Percentiles rank a stretch among this genome's conserved stretches.
Evolutionary conservation across 257 asterid species (phyloP).

Genomic region (Solanum arcanum): DNA sequence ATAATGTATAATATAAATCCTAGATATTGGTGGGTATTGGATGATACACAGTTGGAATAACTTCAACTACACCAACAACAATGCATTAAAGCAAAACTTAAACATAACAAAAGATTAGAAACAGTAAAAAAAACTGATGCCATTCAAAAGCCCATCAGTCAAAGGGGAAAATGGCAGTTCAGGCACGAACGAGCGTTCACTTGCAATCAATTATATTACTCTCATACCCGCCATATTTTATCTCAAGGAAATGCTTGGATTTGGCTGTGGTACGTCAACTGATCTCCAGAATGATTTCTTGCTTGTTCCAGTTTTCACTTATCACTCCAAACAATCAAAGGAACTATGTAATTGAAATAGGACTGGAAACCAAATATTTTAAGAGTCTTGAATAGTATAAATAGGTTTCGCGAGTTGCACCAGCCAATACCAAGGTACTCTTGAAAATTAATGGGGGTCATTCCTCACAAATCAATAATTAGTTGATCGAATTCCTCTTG

Average conservation of each 20-base stretch:
- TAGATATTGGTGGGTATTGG: neutral
- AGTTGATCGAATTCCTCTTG: neutral
- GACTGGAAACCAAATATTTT: neutral
- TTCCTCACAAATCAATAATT: neutral
- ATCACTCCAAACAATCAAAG: neutral
- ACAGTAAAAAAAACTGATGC: neutral
- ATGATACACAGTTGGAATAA: neutral
- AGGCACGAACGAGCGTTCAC: neutral
- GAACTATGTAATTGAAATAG: neutral
- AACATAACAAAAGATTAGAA: neutral
- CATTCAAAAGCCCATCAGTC: neutral
- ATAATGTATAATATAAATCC: neutral
- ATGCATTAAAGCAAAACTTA: neutral
- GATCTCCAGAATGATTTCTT: neutral
- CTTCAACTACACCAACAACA: neutral
- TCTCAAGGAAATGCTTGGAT: neutral
- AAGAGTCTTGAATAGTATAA: neutral
- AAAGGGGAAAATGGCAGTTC: neutral
- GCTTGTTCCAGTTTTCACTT: neutral
- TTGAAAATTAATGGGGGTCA: neutral
- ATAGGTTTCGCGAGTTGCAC: neutral
- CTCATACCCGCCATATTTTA: neutral
- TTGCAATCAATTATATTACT: neutral
- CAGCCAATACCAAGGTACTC: neutral
- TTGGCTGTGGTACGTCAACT: neutral